Conservation (phyloP, 192 early-diverging fungal species). For the Umbelopsis vinacea region DNA sequence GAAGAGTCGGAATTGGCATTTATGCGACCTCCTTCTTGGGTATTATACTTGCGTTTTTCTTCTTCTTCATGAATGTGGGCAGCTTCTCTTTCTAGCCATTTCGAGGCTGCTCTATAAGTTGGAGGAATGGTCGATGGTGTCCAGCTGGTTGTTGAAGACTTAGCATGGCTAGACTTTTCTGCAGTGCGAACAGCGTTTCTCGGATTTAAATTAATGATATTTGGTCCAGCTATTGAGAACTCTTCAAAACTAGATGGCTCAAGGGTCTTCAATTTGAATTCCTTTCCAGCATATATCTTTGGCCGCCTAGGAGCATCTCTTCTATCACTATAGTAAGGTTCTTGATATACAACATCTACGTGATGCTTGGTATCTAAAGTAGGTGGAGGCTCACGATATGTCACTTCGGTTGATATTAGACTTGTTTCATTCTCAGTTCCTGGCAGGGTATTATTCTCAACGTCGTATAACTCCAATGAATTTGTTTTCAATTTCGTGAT, state of each 20-base stretch:
- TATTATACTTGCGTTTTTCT: conserved; percentile 33
- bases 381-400: conserved; percentile 28
- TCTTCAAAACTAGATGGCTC: conserved; percentile 7
- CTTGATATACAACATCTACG: conserved; percentile 52
- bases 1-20: not conserved
- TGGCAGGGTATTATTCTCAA: not conserved
- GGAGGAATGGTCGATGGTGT: conserved; percentile 49
- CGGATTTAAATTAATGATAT: not conserved
- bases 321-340: conserved; percentile 64
- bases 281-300: conserved; percentile 63
- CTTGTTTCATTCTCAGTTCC: not conserved
- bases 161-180: not conserved
- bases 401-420: not conserved
- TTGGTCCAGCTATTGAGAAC: not conserved
- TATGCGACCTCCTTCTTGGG: conserved; percentile 12
- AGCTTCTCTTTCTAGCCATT: conserved; percentile 51
- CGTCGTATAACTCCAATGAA: not conserved
- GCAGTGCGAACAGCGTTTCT: not conserved
- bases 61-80: conserved; percentile 12
- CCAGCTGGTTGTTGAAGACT: conserved; percentile 36
- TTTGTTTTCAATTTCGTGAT: not conserved
- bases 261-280: conserved; percentile 51
- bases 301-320: conserved; percentile 57
- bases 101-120: conserved; percentile 20
- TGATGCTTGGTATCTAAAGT: conserved; percentile 14